phyloP scores from a whole-genome alignment of 768 basidiomycete genomes.

The Roridomyces roridus region DNA sequence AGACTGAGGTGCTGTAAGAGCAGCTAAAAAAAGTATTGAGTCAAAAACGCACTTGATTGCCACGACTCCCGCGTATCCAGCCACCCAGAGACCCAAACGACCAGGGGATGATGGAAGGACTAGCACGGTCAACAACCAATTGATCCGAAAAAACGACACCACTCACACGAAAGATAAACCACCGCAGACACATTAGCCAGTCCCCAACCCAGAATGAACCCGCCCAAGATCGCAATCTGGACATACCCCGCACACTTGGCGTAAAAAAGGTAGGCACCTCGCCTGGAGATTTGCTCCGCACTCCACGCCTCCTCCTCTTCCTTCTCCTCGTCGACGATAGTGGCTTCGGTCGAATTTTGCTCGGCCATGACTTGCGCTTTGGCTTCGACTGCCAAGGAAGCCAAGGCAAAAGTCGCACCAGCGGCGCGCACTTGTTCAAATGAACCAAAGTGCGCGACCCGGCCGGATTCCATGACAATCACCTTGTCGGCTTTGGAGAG shows the following conservation, averaged over 20 bases:
- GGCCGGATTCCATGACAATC: conserved; percentile 12
- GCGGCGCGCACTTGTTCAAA: conserved; percentile 15
- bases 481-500: conserved; percentile 20
- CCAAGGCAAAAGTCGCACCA: conserved; percentile 10
- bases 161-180: conserved; percentile 9
- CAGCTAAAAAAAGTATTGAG: no score
- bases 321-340: conserved; percentile 9
- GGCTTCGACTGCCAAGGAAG: neutral
- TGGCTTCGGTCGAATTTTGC: neutral
- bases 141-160: neutral
- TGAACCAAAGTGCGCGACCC: conserved; percentile 15
- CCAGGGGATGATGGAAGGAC: conserved; percentile 8
- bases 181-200: neutral
- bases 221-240: neutral
- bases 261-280: conserved; percentile 12
- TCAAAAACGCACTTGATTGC: conserved; percentile 2
- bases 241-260: conserved; percentile 2
- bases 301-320: conserved; percentile 12
- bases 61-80: conserved; percentile 12
- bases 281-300: neutral
- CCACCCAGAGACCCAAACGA: conserved; percentile 15
- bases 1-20: no score
- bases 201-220: conserved; percentile 7
- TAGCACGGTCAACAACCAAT: no score
- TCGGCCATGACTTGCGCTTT: neutral